These are phyloP conservation scores for Phaseolus coccineus DNA, from an alignment of 331 rosid species.

Conservation along the genomic window DNA sequence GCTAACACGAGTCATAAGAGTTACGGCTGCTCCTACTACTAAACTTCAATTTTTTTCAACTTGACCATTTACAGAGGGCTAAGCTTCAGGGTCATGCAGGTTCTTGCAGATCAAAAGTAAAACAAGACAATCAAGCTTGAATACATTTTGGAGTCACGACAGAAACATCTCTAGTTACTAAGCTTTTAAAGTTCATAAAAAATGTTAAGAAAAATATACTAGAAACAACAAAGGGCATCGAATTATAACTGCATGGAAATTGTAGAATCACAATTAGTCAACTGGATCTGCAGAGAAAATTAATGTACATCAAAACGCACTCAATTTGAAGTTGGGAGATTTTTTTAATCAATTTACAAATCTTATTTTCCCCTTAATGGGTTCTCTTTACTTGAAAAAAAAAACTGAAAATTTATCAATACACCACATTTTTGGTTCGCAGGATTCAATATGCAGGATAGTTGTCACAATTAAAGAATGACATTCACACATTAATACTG, in stretches of 20 bases:
- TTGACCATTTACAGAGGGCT: conserved; percentile 41
- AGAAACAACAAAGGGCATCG: neutral
- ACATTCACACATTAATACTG: conserved; percentile 33
- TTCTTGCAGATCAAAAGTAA: conserved; percentile 30
- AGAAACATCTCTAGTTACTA: conserved; percentile 24
- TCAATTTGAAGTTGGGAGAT: neutral
- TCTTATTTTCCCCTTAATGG: conserved; percentile 26
- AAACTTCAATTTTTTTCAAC: conserved; percentile 34
- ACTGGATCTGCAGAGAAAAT: conserved; percentile 13
- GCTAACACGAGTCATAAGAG: conserved; percentile 52
- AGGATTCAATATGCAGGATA: neutral
- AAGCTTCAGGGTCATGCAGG: conserved; percentile 29
- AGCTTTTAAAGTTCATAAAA: conserved; percentile 25
- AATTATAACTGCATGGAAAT: conserved; percentile 22
- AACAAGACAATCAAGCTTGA: conserved; percentile 36
- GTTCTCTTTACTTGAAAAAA: conserved; percentile 9
- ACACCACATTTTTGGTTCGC: neutral
- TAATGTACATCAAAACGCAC: neutral
- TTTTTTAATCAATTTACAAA: conserved; percentile 14
- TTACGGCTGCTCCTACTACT: conserved; percentile 44
- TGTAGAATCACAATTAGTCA: conserved; percentile 26
- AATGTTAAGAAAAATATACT: neutral
- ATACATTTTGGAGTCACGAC: conserved; percentile 27
- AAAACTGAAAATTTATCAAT: conserved; percentile 32
- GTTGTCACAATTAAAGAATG: neutral